phyloP scores from a whole-genome alignment of 176 grass and related monocot genomes.

The Avena atlantica region DNA sequence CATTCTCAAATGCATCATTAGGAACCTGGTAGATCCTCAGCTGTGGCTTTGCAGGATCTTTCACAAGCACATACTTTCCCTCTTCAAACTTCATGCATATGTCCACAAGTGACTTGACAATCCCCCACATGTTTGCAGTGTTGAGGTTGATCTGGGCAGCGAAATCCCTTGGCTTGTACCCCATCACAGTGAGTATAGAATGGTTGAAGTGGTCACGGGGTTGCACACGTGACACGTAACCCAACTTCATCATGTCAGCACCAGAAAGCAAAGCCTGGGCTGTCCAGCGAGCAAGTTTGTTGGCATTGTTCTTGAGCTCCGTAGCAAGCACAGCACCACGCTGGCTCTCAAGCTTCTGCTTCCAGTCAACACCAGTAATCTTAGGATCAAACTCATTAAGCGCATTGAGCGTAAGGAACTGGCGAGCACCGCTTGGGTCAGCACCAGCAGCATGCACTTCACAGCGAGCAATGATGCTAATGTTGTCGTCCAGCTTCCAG shows the following conservation, averaged over 20 bases:
- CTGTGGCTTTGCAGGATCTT: conserved; percentile 79
- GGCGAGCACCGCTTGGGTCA: conserved; percentile 59
- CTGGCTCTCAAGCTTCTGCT: conserved; percentile 86
- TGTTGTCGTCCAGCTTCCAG: conserved; percentile 81
- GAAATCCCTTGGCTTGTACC: conserved; percentile 85
- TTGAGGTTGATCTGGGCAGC: conserved; percentile 86
- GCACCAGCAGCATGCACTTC: conserved; percentile 63
- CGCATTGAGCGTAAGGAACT: conserved; percentile 73
- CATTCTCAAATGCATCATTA: conserved; percentile 84
- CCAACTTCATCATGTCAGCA: conserved; percentile 88
- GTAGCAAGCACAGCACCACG: conserved; percentile 83
- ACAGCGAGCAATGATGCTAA: conserved; percentile 74
- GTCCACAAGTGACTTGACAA: conserved; percentile 86
- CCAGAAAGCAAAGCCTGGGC: conserved; percentile 74
- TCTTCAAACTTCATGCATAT: conserved; percentile 86
- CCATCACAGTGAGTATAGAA: conserved; percentile 71
- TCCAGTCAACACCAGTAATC: conserved; percentile 83
- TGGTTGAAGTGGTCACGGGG: conserved; percentile 83
- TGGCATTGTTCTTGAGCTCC: conserved; percentile 92
- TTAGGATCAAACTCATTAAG: conserved; percentile 90
- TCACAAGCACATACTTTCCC: conserved; percentile 90
- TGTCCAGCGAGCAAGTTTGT: conserved; percentile 90
- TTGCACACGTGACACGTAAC: conserved; percentile 75
- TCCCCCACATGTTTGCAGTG: conserved; percentile 92
- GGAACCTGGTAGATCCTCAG: conserved; percentile 82